Percentiles rank a stretch among this genome's conserved stretches.
Evolutionary conservation across 108 stramenopile genomes (phyloP).

Genomic region (Pseudonitzschia multistriata): DNA sequence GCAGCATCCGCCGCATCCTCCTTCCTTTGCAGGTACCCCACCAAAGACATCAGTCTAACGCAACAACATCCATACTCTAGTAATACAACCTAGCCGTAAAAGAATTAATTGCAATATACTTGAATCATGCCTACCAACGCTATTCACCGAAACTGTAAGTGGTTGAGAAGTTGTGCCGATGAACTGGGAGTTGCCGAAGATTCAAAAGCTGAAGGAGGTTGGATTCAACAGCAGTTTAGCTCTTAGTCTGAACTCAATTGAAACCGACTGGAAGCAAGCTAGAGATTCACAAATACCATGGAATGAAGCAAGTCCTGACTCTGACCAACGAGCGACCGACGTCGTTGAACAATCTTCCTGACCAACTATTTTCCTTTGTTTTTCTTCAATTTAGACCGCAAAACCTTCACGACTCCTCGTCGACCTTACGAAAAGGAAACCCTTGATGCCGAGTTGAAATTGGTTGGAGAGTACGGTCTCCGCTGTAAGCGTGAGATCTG

Average conservation of each 20-base stretch:
- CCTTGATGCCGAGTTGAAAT: conserved; percentile 95
- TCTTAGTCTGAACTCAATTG: neutral
- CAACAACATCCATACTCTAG: neutral
- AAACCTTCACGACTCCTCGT: conserved; percentile 98
- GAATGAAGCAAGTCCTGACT: neutral
- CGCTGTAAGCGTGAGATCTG: conserved; percentile 99
- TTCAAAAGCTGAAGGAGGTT: neutral
- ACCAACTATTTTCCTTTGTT: conserved; percentile 1
- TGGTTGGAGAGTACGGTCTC: conserved; percentile 99
- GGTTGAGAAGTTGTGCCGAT: neutral
- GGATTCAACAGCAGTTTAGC: neutral
- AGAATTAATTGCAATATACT: conserved; percentile 5
- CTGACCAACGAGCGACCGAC: too few species aligned
- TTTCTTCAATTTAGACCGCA: conserved; percentile 65
- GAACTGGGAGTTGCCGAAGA: neutral
- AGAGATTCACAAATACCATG: neutral
- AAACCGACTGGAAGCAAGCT: too few species aligned
- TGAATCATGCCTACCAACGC: conserved; percentile 53
- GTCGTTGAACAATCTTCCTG: too few species aligned
- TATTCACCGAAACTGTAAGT: conserved; percentile 67
- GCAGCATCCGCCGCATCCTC: neutral
- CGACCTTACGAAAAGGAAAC: conserved; percentile 99
- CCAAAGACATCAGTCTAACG: conserved; percentile 4
- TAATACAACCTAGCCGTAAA: neutral
- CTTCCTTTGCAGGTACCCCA: neutral